Conservation (phyloP, 306 rosid species). For the Comarum palustre region DNA sequence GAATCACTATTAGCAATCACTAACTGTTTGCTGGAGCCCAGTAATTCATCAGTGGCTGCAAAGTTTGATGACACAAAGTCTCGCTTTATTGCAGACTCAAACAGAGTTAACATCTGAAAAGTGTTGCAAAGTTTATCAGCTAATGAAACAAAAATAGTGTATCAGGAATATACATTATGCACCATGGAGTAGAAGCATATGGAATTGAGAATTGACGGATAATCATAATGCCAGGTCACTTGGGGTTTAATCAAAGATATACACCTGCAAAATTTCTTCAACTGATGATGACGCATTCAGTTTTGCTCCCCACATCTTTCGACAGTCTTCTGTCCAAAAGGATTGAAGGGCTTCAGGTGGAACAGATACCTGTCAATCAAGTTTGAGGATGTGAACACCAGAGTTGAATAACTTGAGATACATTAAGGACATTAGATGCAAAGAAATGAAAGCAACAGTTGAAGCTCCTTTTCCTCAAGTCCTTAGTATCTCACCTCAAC, state of each 20-base stretch:
- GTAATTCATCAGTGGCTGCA: slow-evolving; percentile 60
- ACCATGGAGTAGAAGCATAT: neutral
- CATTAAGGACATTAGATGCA: slow-evolving; percentile 8
- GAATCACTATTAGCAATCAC: slow-evolving; percentile 35
- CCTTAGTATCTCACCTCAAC: slow-evolving; percentile 64
- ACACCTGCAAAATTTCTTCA: slow-evolving; percentile 82
- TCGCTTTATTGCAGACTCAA: slow-evolving; percentile 63
- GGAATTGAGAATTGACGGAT: neutral
- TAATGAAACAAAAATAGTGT: neutral
- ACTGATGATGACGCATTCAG: slow-evolving; percentile 57
- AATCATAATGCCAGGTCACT: neutral
- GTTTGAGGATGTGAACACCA: neutral
- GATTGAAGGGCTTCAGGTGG: slow-evolving; percentile 76
- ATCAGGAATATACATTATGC: neutral
- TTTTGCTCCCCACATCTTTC: slow-evolving; percentile 72
- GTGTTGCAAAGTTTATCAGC: slow-evolving; percentile 20
- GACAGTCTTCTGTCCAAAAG: slow-evolving; percentile 62
- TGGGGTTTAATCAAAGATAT: neutral
- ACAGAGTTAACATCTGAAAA: slow-evolving; percentile 63
- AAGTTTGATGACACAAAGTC: slow-evolving; percentile 72
- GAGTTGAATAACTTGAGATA: slow-evolving; percentile 3
- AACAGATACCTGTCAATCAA: slow-evolving; percentile 61
- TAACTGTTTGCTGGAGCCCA: slow-evolving; percentile 48
- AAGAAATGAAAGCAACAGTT: neutral
- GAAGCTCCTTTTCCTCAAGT: slow-evolving; percentile 21